Evolutionary conservation across 2,329 filamentous ascomycete species (phyloP), one percentile per base, ranked within the genome.

Genomic region (Rhinocladiella similis): DNA sequence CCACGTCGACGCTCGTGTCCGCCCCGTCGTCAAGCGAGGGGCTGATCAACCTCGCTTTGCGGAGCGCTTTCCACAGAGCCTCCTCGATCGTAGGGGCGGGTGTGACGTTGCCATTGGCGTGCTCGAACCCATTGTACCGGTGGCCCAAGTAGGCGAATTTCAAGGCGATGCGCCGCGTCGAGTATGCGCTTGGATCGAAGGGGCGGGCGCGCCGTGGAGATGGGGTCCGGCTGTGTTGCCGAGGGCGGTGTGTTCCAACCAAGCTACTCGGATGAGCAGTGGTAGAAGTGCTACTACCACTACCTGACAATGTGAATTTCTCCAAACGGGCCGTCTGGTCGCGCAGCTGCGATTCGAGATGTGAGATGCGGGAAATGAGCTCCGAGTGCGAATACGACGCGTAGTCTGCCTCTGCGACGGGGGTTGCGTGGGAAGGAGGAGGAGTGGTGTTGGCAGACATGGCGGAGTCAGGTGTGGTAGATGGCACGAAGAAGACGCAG

Each of bases 141-240:
- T 90, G 89, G 46, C 94, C 94, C 35, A 97, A 77, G 71, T 99
- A 99, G 38, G 94, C 92, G 61, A 99, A 86, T 72, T 97, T 97
- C 57, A 99, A 78, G 6, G 93, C 94, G 61, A 99, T 89, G 59
- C 88, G 85, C 46, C 94, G 85, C 1, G 91, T 95, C 35, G 84
- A 82, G 72, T 97, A 96, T 68, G 85, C 88, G 13, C 85, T 85
- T 0, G 90, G 85, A 69, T 97, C 90, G 67, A 96, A 87, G 50
- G 77, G 77, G 19, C 60, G 80, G 76, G 22, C 71, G 64, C 59
- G 67, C 65, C 55, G 39, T 49, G 45, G 50, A 36, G 43, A 46
- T 20, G 43, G 43, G 13, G 43, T 25, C 20, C 22, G 43, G 71
- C 64, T 56, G 65, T 65, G 27, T n/a, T 3, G 56, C 18, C 6